These are phyloP conservation scores for Pseudogymnoascus sp. DNA, from an alignment of 2,329 filamentous ascomycete genomes.

Conservation along the genomic window DNA sequence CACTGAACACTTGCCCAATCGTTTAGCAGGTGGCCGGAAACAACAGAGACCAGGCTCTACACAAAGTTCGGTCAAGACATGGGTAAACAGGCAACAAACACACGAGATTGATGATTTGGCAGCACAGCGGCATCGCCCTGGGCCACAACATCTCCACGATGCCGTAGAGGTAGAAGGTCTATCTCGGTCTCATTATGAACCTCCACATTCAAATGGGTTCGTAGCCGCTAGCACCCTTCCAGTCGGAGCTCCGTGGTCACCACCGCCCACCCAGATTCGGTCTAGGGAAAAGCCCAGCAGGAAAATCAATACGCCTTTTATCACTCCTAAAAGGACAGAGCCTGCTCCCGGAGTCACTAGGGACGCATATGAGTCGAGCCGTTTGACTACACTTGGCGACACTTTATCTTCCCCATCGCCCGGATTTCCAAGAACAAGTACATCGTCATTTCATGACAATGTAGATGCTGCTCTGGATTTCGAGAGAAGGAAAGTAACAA, in stretches of 20 bases:
- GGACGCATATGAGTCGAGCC: background rate
- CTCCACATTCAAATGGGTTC: background rate
- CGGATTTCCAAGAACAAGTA: background rate
- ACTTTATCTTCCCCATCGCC: background rate
- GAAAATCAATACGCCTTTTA: slow-evolving; percentile 20
- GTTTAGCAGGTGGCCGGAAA: background rate
- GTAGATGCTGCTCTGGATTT: slow-evolving; percentile 27
- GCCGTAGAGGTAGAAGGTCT: background rate
- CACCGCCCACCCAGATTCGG: slow-evolving; percentile 7
- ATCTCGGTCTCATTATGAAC: background rate
- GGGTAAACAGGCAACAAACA: background rate
- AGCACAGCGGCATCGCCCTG: background rate
- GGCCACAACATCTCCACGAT: background rate
- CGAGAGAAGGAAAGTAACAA: slow-evolving; percentile 25
- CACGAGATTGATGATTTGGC: background rate
- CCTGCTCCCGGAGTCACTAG: background rate
- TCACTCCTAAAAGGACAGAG: slow-evolving; percentile 14
- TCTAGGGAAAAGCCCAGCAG: slow-evolving; percentile 5
- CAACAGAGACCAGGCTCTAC: background rate
- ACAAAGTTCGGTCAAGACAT: background rate
- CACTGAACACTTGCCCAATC: background rate
- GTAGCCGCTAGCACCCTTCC: slow-evolving; percentile 1
- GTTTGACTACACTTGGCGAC: background rate
- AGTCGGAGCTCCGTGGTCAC: slow-evolving; percentile 11
- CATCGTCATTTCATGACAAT: slow-evolving; percentile 12